phyloP scores from a whole-genome alignment of 306 rosid genomes.

The Spatholobus suberectus region DNA sequence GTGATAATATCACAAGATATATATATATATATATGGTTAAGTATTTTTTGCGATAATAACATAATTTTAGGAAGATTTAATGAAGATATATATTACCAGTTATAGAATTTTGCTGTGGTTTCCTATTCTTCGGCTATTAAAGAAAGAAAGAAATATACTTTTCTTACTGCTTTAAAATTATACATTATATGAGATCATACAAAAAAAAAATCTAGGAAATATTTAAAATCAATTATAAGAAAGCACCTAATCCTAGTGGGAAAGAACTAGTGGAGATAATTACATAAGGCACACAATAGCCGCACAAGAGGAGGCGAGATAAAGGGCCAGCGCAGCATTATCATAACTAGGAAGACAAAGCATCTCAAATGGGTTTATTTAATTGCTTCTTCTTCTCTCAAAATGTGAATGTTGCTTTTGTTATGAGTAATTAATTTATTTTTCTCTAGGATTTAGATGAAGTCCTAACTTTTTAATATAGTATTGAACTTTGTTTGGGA shows the following conservation, averaged over 20 bases:
- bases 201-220: background rate
- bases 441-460: background rate
- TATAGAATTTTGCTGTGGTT: background rate
- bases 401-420: background rate
- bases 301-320: background rate
- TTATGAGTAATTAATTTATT: background rate
- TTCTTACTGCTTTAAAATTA: background rate
- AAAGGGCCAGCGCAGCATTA: background rate
- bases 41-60: no score
- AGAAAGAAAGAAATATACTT: constrained; percentile 12
- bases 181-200: background rate
- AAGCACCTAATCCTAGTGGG: background rate
- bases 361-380: background rate
- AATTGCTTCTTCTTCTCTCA: background rate
- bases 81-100: background rate
- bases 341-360: background rate
- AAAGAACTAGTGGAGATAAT: background rate
- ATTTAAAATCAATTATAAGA: background rate
- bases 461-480: background rate
- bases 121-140: background rate
- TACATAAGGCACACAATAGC: background rate
- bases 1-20: no score
- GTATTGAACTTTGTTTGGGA: no score
- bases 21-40: no score
- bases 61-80: background rate